Base-by-base conservation (phyloP, 306 rosid species). In the Benincasa hispida region DNA sequence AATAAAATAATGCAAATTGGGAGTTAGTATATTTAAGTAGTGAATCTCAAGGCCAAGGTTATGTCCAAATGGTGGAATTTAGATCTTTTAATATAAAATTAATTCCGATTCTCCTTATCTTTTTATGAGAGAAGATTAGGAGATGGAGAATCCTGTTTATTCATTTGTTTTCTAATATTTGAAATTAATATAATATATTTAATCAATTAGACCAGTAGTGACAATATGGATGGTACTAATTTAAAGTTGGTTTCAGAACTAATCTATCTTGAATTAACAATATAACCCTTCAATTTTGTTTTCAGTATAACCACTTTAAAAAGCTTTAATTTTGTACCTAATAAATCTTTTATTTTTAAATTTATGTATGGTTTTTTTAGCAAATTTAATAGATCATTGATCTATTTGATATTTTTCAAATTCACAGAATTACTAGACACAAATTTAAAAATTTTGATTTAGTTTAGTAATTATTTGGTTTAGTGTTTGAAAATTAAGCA, bases 31-130 rank as follows among this genome's bases (percentile, higher is more conserved):
- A 86, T 82, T 77, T 75, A 5, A 37, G 60, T 73, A 58, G 84
- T 83, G 90, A 89, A 88, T 92, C 96, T 88, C 90, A 86, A 85
- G 86, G 78, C 61, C 50, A 69, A 42, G 34, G 28, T 69, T 69
- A 35, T 45, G 75, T 69, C 35, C 56, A 39, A 72, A 42, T 72
- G 55, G 74, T 68, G 57, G 76, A 72, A 72, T 72, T 45, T 72
- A 72, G 27, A 66, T 19, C 51, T 48, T 11, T n/a, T 39, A 39
- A 21, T 66, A 66, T 66, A 18, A 32, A 63, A 66, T 66, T 5
- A 12, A 8, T 21, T 39, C 1, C 5, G 19, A 35, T 11, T 21
- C 17, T 12, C 53, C 30, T 66, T 10, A 37, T 10, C 1, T 12
- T 66, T 35, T 17, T 42, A 67, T 18, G 30, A 63, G 70, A 34